These are phyloP conservation scores for Malassezia sympodialis DNA, from an alignment of 1,284 basidiomycete species.

Conservation along the genomic window DNA sequence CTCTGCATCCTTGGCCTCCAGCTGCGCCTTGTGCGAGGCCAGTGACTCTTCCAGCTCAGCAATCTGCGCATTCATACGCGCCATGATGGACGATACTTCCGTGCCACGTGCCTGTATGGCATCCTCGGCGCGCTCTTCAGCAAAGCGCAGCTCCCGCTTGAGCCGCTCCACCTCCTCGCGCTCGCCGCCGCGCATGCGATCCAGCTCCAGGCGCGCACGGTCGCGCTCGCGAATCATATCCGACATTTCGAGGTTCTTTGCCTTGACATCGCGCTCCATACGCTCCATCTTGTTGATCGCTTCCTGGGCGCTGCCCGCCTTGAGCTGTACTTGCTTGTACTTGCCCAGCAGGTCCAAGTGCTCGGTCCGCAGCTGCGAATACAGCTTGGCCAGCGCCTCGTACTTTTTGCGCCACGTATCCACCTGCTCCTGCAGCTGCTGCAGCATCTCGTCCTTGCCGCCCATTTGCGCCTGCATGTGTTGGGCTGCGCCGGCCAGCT, in stretches of 20 bases:
- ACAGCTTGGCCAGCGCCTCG: slow-evolving; percentile 94
- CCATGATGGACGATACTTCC: slow-evolving; percentile 76
- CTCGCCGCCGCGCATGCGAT: slow-evolving; percentile 77
- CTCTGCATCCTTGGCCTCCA: slow-evolving; percentile 96
- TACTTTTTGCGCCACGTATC: slow-evolving; percentile 97
- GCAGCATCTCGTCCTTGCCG: slow-evolving; percentile 90
- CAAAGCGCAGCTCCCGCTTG: slow-evolving; percentile 83
- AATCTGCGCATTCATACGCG: slow-evolving; percentile 91
- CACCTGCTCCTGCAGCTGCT: slow-evolving; percentile 92
- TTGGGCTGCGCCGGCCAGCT: slow-evolving; percentile 66
- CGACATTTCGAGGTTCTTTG: slow-evolving; percentile 93
- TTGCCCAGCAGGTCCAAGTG: slow-evolving; percentile 94
- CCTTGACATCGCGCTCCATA: slow-evolving; percentile 95
- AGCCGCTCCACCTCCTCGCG: slow-evolving; percentile 91
- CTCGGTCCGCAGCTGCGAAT: slow-evolving; percentile 92
- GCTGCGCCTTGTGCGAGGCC: slow-evolving; percentile 65
- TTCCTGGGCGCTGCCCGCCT: slow-evolving; percentile 96
- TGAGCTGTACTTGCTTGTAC: slow-evolving; percentile 94
- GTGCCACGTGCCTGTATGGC: slow-evolving; percentile 79
- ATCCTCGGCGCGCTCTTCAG: slow-evolving; percentile 96
- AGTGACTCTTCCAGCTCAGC: slow-evolving; percentile 89
- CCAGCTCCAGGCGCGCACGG: slow-evolving; percentile 89
- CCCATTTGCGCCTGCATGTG: slow-evolving; percentile 78
- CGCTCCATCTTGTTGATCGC: slow-evolving; percentile 98
- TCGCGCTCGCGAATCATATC: slow-evolving; percentile 99